Conservation (phyloP, 495 filamentous ascomycete species). For the Penicillium taxi region DNA sequence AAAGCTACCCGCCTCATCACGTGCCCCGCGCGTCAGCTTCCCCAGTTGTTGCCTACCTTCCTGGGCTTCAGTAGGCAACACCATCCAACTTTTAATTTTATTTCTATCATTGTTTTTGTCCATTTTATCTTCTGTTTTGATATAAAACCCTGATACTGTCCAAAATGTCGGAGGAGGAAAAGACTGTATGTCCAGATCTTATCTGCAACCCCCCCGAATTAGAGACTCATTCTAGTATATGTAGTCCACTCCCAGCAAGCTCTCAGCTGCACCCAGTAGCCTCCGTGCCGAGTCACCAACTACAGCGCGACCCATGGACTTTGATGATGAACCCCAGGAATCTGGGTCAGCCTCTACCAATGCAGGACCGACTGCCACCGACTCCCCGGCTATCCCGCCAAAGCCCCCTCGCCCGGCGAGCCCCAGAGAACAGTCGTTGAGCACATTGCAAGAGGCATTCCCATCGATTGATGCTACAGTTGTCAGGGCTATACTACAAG, state of each 20-base stretch:
- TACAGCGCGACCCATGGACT: constrained; percentile 72
- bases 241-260: constrained; percentile 30
- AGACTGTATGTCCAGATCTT: constrained; percentile 23
- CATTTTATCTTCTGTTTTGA: constrained; percentile 9
- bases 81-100: too few species aligned
- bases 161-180: constrained; percentile 37
- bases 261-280: constrained; percentile 22
- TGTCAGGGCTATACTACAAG: constrained; percentile 78
- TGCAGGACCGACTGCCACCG: constrained; percentile 28
- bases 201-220: constrained; percentile 2
- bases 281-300: constrained; percentile 70
- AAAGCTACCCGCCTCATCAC: constrained; percentile 22
- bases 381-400: constrained; percentile 60
- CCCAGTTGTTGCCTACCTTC: too few species aligned
- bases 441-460: constrained; percentile 89
- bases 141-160: background rate
- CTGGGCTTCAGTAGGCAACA: too few species aligned
- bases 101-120: constrained; percentile 31
- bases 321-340: constrained; percentile 79
- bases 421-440: constrained; percentile 74
- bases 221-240: constrained; percentile 19
- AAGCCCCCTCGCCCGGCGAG: constrained; percentile 84
- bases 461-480: constrained; percentile 73
- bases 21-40: constrained; percentile 37
- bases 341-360: constrained; percentile 37